A percentile compares a stretch with the other conserved stretches of the same genome.
Evolutionary conservation across 805 yeast genomes (phyloP).

Genomic region (Cyberlindnera saturnus): DNA sequence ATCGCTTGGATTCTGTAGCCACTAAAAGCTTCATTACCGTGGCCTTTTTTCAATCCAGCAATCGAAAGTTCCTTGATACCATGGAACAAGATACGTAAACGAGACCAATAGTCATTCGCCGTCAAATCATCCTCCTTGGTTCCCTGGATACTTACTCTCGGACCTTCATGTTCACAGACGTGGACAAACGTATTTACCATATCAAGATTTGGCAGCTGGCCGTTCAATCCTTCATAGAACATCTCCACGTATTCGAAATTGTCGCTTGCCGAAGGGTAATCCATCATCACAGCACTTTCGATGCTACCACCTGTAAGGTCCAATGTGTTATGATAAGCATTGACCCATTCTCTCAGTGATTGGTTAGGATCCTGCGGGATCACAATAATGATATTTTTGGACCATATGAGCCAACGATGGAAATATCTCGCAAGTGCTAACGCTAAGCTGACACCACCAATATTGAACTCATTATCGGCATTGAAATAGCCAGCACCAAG

Average conservation of each 20-base stretch:
- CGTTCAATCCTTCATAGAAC: constrained; percentile 83
- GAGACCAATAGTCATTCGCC: constrained; percentile 42
- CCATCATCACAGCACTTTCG: constrained; percentile 84
- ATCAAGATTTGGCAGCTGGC: constrained; percentile 93
- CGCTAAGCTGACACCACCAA: constrained; percentile 74
- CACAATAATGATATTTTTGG: constrained; percentile 85
- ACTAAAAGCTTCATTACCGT: constrained; percentile 87
- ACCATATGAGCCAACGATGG: constrained; percentile 87
- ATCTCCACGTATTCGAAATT: constrained; percentile 70
- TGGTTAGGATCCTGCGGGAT: constrained; percentile 66
- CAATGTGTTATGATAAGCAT: constrained; percentile 80
- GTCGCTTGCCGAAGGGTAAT: constrained; percentile 63
- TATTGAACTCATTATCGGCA: constrained; percentile 55
- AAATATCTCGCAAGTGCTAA: constrained; percentile 75
- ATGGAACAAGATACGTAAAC: constrained; percentile 51
- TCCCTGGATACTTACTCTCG: constrained; percentile 62
- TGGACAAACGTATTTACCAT: constrained; percentile 75
- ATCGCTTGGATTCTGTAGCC: constrained; percentile 96
- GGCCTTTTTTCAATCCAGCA: constrained; percentile 57
- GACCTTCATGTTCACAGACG: constrained; percentile 69
- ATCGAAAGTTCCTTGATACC: constrained; percentile 67
- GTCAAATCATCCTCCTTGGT: constrained; percentile 40
- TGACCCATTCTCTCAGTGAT: constrained; percentile 83
- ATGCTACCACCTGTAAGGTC: constrained; percentile 90
- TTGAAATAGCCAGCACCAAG: constrained; percentile 84